These are phyloP conservation scores for Neurospora sp. DNA, from an alignment of 495 filamentous ascomycete species.

Conservation along the genomic window DNA sequence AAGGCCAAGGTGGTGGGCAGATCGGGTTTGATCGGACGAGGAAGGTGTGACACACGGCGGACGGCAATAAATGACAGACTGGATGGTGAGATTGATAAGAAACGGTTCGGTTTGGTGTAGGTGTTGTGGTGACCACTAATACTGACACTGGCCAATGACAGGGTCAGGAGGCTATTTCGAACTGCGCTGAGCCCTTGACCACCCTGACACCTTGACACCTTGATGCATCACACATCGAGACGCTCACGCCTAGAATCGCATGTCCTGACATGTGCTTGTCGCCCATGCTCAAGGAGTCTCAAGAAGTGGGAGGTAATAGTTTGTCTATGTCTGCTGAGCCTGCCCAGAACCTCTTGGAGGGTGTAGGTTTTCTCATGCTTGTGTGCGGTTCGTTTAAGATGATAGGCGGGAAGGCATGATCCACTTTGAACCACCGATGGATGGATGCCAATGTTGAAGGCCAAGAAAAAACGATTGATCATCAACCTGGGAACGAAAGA, in stretches of 20 bases:
- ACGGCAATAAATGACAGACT: background rate
- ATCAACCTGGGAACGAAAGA: background rate
- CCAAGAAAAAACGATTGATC: background rate
- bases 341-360: background rate
- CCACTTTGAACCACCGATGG: background rate
- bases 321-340: background rate
- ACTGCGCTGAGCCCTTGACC: background rate
- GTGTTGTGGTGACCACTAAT: background rate
- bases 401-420: background rate
- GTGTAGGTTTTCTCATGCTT: background rate
- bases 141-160: background rate
- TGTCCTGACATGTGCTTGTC: background rate
- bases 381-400: background rate
- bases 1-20: background rate
- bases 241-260: background rate
- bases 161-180: background rate
- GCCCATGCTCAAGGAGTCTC: background rate
- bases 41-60: background rate
- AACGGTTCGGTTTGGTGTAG: background rate
- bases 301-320: background rate
- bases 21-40: background rate
- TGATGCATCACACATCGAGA: background rate
- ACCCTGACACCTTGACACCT: background rate
- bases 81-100: background rate
- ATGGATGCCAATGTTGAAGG: background rate